A percentile compares a stretch with the other conserved stretches of the same genome.
phyloP scores from a whole-genome alignment of 1,139 yeast species.

The Taphrina pruni region DNA sequence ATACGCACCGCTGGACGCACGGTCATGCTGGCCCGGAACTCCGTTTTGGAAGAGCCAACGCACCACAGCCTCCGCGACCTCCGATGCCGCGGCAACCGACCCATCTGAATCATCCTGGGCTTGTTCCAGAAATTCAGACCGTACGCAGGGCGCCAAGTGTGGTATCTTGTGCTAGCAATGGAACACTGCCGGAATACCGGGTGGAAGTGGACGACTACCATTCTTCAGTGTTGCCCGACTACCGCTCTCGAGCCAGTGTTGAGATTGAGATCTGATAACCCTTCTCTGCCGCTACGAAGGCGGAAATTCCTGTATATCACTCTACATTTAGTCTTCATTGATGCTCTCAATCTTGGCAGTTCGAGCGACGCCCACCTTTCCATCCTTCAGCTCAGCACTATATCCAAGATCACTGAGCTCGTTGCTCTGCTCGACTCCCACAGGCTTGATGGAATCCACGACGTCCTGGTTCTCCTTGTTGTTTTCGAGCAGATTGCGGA shows the following conservation, averaged over 20 bases:
- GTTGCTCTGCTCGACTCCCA: slow-evolving; percentile 18
- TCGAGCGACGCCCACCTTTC: slow-evolving; percentile 20
- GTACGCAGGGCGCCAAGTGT: slow-evolving; percentile 19
- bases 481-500: slow-evolving; percentile 67
- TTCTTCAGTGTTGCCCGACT: slow-evolving; percentile 17
- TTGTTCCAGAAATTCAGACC: background rate
- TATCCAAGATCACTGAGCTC: slow-evolving; percentile 26
- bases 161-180: slow-evolving; percentile 19
- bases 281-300: background rate
- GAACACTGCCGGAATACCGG: slow-evolving; percentile 31
- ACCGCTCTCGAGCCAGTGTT: slow-evolving; percentile 25
- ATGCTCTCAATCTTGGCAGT: slow-evolving; percentile 22
- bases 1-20: slow-evolving; percentile 2
- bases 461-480: slow-evolving; percentile 74
- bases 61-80: background rate
- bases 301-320: background rate
- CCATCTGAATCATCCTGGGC: slow-evolving; percentile 17
- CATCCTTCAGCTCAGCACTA: slow-evolving; percentile 25
- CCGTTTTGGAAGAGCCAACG: background rate
- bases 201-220: slow-evolving; percentile 8
- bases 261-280: slow-evolving; percentile 25
- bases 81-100: slow-evolving; percentile 15
- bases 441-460: slow-evolving; percentile 57
- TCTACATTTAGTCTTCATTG: slow-evolving; percentile 21
- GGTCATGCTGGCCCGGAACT: background rate